Base-by-base conservation (phyloP, 345 rosid species). In the Hibiscus syriacus region DNA sequence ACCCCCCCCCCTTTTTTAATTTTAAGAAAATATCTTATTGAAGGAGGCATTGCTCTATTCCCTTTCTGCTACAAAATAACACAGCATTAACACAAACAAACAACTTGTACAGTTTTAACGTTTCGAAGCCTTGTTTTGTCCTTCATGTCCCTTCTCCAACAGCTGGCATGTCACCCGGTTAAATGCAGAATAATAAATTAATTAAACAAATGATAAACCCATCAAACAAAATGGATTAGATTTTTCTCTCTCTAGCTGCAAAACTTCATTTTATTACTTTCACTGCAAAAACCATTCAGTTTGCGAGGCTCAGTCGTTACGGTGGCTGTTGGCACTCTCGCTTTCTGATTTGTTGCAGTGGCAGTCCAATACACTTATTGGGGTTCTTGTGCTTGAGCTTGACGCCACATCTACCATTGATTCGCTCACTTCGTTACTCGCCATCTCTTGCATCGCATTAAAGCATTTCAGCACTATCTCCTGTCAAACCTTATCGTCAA, bases 311-410 rank as follows among this genome's bases (percentile, higher is more conserved):
- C 76, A 2, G 74, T 14, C 55, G 55, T 22, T 3, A 48, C 20
- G 13, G 32, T 71, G 49, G 45, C 39, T 46, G 8, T 54, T 45
- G 4, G 64, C 72, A 66, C 71, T 54, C 75, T 80, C 72, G 55
- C 77, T 73, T 67, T 67, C 82, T 55, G 84, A 71, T 78, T 63
- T 71, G 25, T 57, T 66, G 64, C 76, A 78, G 2, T 59, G 67
- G 63, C 80, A 72, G 55, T 84, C 86, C 54, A 82, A 25, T 48
- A 84, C 82, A 30, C 81, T 76, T 13, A 59, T 41, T 66, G 88
- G 83, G 0, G 91, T 84, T 79, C 80, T 71, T 26, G 14, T 19
- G 67, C 79, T 80, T 16, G 83, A 81, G 63, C 80, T 80, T 9
- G 84, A 80, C 36, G 65, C 26, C 32, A 62, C 55, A 19, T 82